Evolutionary conservation across 2,329 filamentous ascomycete species (phyloP).

Genomic region (Cordyceps pruinosa): DNA sequence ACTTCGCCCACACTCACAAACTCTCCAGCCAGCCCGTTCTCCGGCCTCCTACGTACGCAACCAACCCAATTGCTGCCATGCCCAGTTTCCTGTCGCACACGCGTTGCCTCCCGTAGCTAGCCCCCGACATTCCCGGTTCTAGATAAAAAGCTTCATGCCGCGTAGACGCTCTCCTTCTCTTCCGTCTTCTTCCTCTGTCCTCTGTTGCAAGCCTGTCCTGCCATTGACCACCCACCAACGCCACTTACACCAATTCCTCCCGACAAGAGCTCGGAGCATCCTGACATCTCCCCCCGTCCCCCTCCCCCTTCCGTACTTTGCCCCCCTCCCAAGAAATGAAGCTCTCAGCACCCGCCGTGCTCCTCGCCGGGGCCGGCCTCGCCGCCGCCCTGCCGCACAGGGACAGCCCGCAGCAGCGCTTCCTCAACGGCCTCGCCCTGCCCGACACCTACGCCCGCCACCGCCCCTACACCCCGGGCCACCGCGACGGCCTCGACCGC

Average conservation of each 20-base stretch:
- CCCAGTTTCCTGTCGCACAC: neutral
- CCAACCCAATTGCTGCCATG: neutral
- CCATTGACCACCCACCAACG: neutral
- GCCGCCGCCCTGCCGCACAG: conserved; percentile 25
- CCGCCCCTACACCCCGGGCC: conserved; percentile 52
- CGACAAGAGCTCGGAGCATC: neutral
- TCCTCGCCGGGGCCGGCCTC: conserved; percentile 19
- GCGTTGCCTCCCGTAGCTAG: neutral
- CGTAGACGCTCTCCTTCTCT: neutral
- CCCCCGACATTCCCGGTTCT: neutral
- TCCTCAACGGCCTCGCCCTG: conserved; percentile 42
- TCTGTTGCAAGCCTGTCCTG: neutral
- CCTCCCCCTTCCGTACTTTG: neutral
- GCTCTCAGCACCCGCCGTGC: conserved; percentile 20
- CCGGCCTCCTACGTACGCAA: neutral
- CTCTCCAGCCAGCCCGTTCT: neutral
- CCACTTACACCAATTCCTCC: neutral
- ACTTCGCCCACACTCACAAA: neutral
- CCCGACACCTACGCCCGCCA: conserved; percentile 30
- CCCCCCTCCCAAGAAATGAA: conserved; percentile 18
- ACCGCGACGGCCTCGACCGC: conserved; percentile 55
- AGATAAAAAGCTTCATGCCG: conserved; percentile 1
- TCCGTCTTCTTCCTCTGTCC: neutral
- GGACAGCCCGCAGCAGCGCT: conserved; percentile 49
- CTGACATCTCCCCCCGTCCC: too few species aligned